Conservation (phyloP, 345 rosid genomes). For the Cardiospermum halicacabum region DNA sequence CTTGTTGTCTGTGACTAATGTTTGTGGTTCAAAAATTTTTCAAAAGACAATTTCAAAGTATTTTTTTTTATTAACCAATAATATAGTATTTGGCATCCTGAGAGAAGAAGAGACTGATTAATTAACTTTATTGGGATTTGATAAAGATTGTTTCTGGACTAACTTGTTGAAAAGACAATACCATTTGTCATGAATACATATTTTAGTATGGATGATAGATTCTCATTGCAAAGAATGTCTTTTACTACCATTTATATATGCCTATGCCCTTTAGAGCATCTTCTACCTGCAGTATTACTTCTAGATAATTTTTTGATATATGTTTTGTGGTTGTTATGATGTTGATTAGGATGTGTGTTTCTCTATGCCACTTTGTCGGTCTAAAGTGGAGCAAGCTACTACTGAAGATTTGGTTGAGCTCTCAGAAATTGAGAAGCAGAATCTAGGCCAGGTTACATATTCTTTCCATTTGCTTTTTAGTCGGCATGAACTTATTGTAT, state of each 20-base stretch:
- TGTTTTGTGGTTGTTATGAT: constrained; percentile 9
- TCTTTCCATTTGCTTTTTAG: not conserved
- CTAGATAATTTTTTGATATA: constrained; percentile 7
- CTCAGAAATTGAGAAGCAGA: constrained; percentile 87
- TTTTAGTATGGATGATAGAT: not conserved
- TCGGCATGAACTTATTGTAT: not conserved
- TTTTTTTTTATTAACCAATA: not conserved
- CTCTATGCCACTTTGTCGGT: constrained; percentile 91
- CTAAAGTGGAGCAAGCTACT: constrained; percentile 72
- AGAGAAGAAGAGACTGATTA: not conserved
- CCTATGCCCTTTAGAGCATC: too few relatives aligned
- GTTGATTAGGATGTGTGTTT: constrained; percentile 64
- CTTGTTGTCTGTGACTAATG: not conserved
- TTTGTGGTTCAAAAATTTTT: not conserved
- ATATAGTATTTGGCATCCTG: not conserved
- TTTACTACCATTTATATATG: constrained; percentile 1
- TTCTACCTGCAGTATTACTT: too few relatives aligned
- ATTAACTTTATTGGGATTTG: not conserved
- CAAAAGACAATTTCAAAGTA: not conserved
- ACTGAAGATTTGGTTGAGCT: constrained; percentile 88
- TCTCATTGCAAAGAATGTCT: not conserved
- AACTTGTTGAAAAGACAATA: not conserved
- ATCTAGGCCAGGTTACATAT: constrained; percentile 81
- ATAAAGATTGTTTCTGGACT: not conserved
- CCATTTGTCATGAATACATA: not conserved